A percentile compares a stretch with the other conserved stretches of the same genome.
phyloP scores from a whole-genome alignment of 306 rosid genomes.

The Cucurbita moschata region DNA sequence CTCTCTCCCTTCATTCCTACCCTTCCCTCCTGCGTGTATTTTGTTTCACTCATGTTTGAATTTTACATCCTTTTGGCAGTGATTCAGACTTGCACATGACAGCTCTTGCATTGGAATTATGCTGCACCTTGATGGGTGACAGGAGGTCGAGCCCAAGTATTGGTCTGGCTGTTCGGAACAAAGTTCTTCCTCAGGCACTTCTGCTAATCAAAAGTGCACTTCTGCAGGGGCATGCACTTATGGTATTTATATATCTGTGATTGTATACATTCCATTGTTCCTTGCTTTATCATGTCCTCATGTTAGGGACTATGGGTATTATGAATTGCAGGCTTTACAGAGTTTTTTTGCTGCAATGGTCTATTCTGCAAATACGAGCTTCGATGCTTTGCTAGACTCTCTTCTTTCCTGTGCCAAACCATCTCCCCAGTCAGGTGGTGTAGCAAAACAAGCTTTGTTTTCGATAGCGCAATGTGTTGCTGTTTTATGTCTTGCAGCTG shows the following conservation, averaged over 20 bases:
- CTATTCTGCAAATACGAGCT: conserved; percentile 85
- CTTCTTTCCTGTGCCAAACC: conserved; percentile 88
- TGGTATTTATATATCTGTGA: conserved; percentile 34
- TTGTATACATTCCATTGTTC: background rate
- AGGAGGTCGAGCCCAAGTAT: conserved; percentile 73
- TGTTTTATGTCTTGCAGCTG: conserved; percentile 95
- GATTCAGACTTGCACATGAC: conserved; percentile 99
- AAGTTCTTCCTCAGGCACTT: conserved; percentile 96
- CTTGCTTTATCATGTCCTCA: conserved; percentile 10
- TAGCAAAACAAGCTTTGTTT: conserved; percentile 93
- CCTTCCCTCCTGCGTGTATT: background rate
- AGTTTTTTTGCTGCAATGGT: conserved; percentile 85
- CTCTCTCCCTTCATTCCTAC: background rate
- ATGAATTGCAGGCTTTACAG: conserved; percentile 64
- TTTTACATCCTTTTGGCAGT: conserved; percentile 30
- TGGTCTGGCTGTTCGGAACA: conserved; percentile 88
- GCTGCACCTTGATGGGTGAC: conserved; percentile 97
- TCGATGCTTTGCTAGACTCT: conserved; percentile 78
- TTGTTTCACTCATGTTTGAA: conserved; percentile 9
- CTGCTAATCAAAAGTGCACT: conserved; percentile 78
- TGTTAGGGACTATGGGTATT: conserved; percentile 10
- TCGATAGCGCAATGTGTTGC: conserved; percentile 96
- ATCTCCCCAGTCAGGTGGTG: conserved; percentile 89
- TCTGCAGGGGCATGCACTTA: conserved; percentile 95
- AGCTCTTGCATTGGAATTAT: conserved; percentile 92